phyloP scores from a whole-genome alignment of 768 basidiomycete species.

The Steccherinum ochraceum region DNA sequence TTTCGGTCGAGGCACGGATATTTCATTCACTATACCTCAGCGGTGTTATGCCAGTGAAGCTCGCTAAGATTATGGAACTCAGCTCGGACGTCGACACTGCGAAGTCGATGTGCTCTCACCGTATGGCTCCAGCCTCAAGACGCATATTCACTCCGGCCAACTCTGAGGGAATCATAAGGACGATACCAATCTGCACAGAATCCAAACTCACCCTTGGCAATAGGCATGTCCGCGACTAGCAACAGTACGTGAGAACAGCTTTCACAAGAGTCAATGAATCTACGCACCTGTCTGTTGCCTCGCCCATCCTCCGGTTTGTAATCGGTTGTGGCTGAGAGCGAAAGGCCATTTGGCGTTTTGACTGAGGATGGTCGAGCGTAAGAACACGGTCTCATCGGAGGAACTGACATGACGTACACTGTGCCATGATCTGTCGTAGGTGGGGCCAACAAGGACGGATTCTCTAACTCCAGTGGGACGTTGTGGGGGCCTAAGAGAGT shows the following conservation, averaged over 20 bases:
- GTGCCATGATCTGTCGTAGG: slow-evolving; percentile 28
- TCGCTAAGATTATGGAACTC: slow-evolving; percentile 12
- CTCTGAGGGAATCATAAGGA: slow-evolving; percentile 9
- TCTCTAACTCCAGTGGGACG: slow-evolving; percentile 24
- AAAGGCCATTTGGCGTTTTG: slow-evolving; percentile 28
- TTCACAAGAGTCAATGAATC: not conserved
- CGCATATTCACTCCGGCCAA: slow-evolving; percentile 31
- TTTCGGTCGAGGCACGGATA: too few relatives aligned
- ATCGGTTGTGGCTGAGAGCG: slow-evolving; percentile 26
- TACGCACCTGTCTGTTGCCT: slow-evolving; percentile 26
- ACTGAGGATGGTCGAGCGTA: slow-evolving; percentile 3
- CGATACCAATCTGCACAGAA: not conserved
- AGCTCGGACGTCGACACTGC: too few relatives aligned
- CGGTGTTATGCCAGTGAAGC: slow-evolving; percentile 30
- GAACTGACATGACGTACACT: slow-evolving; percentile 14
- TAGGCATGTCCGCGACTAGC: slow-evolving; percentile 23
- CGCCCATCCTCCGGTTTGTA: slow-evolving; percentile 31
- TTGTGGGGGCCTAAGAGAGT: slow-evolving; percentile 34
- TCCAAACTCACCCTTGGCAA: slow-evolving; percentile 17
- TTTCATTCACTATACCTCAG: slow-evolving; percentile 20
- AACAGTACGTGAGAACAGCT: not conserved
- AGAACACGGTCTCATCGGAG: not conserved
- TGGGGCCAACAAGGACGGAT: slow-evolving; percentile 26
- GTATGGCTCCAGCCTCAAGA: slow-evolving; percentile 26
- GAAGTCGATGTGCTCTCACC: slow-evolving; percentile 10